Percentiles rank a stretch among this genome's conserved stretches.
phyloP scores from a whole-genome alignment of 2,329 filamentous ascomycete genomes.

The Decorospora gaudefroyi region DNA sequence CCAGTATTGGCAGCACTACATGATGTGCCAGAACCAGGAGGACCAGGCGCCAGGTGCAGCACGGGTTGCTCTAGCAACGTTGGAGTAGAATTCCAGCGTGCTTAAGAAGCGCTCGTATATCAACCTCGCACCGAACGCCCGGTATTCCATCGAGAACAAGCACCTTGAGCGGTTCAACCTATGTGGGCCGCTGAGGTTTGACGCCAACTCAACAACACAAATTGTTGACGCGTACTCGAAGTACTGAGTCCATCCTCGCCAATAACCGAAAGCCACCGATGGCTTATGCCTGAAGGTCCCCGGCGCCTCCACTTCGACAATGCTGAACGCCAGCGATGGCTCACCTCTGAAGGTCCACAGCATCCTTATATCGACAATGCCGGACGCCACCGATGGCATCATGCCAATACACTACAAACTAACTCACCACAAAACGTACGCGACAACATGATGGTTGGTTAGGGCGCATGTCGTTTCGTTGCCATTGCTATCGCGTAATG shows the following conservation, averaged over 20 bases:
- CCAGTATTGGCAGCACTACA: constrained; percentile 12
- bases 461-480: no score
- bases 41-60: neutral
- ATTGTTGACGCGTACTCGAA: constrained; percentile 3
- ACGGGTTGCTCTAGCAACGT: constrained; percentile 5
- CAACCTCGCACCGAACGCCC: constrained; percentile 17
- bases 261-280: constrained; percentile 11
- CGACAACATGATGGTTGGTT: no score
- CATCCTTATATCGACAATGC: constrained; percentile 5
- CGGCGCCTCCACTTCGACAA: constrained; percentile 4
- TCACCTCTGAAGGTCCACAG: neutral
- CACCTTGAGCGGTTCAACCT: constrained; percentile 15
- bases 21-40: constrained; percentile 16
- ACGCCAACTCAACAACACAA: constrained; percentile 13
- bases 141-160: constrained; percentile 23
- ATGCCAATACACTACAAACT: neutral
- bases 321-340: constrained; percentile 9
- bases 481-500: no score
- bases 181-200: constrained; percentile 11
- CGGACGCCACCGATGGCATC: constrained; percentile 7
- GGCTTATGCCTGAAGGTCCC: constrained; percentile 14
- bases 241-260: constrained; percentile 2
- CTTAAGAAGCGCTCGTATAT: constrained; percentile 27
- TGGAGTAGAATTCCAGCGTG: constrained; percentile 15
- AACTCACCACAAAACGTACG: no score